Percentiles rank a stretch among this genome's conserved stretches.
Evolutionary conservation across 495 filamentous ascomycete species (phyloP).

Genomic region (Penicillium ochrochloron): DNA sequence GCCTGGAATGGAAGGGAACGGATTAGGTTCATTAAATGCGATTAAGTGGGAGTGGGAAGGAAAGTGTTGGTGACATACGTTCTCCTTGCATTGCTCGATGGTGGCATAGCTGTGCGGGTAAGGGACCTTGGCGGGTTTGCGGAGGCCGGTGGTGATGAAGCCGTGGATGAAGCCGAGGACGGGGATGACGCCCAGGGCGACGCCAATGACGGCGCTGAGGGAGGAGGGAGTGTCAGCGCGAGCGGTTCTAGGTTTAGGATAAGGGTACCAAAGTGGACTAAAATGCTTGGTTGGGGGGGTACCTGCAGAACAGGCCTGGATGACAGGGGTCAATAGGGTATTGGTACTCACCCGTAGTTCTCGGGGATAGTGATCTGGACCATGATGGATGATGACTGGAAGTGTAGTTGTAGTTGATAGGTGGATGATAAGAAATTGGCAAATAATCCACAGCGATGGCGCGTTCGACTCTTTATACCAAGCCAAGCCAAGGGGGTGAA

Average conservation of each 20-base stretch:
- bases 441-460: background rate
- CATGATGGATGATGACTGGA: constrained; percentile 42
- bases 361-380: constrained; percentile 48
- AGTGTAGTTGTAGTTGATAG: background rate
- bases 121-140: constrained; percentile 58
- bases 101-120: constrained; percentile 70
- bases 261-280: background rate
- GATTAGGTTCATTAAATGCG: background rate
- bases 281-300: background rate
- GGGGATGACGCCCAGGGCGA: constrained; percentile 56
- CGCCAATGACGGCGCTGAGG: constrained; percentile 60
- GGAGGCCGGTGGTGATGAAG: constrained; percentile 45
- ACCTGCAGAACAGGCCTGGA: background rate
- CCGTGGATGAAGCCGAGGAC: constrained; percentile 65
- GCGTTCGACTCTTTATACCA: background rate
- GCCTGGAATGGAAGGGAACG: constrained; percentile 30
- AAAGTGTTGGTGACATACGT: constrained; percentile 43
- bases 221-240: constrained; percentile 9
- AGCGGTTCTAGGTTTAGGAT: background rate
- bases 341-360: constrained; percentile 53
- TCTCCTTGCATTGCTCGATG: constrained; percentile 56
- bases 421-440: background rate
- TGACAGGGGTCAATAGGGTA: background rate
- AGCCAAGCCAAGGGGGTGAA: background rate
- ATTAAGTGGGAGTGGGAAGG: background rate